A percentile compares a stretch with the other conserved stretches of the same genome.
These are phyloP conservation scores for Alternaria gaisen DNA, from an alignment of 2,329 filamentous ascomycete genomes.

Conservation along the genomic window DNA sequence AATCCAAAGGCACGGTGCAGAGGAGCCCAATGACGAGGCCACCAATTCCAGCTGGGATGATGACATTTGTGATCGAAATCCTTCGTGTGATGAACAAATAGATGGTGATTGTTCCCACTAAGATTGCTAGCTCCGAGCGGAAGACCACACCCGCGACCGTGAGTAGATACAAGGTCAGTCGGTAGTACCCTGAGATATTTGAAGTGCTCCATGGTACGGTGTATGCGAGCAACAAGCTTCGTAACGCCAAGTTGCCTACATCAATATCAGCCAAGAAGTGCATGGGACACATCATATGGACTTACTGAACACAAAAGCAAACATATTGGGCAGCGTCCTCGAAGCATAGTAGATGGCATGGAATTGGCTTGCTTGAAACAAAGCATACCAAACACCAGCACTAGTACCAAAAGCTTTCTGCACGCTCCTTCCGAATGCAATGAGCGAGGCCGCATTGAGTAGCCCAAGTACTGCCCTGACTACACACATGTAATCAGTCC, in stretches of 20 bases:
- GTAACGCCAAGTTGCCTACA: constrained; percentile 71
- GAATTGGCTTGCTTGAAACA: constrained; percentile 85
- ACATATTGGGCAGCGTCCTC: constrained; percentile 93
- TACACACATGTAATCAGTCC: constrained; percentile 37
- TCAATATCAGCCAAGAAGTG: background rate
- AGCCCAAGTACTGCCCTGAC: constrained; percentile 81
- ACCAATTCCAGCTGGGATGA: constrained; percentile 72
- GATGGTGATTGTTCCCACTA: constrained; percentile 73
- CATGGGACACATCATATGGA: constrained; percentile 19
- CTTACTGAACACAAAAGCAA: constrained; percentile 86
- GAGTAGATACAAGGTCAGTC: constrained; percentile 75
- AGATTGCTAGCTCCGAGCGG: constrained; percentile 85
- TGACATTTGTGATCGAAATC: constrained; percentile 62
- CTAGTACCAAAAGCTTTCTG: constrained; percentile 72
- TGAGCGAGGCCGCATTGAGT: constrained; percentile 74
- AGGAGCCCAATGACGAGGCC: constrained; percentile 73
- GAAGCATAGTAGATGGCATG: constrained; percentile 94
- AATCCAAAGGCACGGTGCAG: constrained; percentile 80
- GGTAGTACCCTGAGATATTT: constrained; percentile 60
- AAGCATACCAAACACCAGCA: constrained; percentile 79
- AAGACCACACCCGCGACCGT: constrained; percentile 85
- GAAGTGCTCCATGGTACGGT: constrained; percentile 46
- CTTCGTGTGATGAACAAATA: constrained; percentile 68
- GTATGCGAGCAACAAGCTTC: constrained; percentile 60
- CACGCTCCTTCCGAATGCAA: constrained; percentile 71